These are phyloP conservation scores for Trifolium dubium DNA, from an alignment of 306 rosid genomes.

Conservation along the genomic window DNA sequence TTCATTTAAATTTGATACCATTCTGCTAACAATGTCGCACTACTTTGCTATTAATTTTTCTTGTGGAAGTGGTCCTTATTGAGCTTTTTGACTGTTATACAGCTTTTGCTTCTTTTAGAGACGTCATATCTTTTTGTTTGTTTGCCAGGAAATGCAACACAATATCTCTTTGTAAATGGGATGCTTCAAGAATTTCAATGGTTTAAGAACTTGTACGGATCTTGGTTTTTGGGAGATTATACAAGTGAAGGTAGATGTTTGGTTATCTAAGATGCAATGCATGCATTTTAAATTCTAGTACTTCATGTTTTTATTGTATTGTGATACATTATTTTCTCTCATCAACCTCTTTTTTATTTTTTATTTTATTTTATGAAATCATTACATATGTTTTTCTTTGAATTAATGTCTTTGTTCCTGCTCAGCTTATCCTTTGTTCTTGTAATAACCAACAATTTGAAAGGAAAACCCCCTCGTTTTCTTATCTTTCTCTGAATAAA, in stretches of 20 bases:
- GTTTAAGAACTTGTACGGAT: constrained; percentile 82
- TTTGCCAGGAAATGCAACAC: constrained; percentile 64
- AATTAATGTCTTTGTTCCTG: background rate
- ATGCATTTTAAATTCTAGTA: constrained; percentile 9
- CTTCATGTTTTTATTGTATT: constrained; percentile 14
- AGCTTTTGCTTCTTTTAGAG: background rate
- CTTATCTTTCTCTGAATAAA: constrained; percentile 27
- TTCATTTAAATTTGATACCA: constrained; percentile 8
- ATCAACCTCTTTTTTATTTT: too few species aligned
- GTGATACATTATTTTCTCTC: background rate
- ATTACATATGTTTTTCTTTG: constrained; percentile 4
- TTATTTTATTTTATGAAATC: constrained; percentile 1
- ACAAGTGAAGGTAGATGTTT: constrained; percentile 65
- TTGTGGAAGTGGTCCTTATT: constrained; percentile 27
- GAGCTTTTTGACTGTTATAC: constrained; percentile 21
- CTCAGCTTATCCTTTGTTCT: background rate
- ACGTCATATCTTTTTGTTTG: constrained; percentile 19
- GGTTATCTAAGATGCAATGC: constrained; percentile 20
- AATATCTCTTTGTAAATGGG: constrained; percentile 69
- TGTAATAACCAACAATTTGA: background rate
- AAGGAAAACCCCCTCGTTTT: background rate
- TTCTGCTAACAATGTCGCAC: background rate
- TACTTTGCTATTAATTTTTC: constrained; percentile 3
- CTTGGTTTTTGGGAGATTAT: constrained; percentile 96
- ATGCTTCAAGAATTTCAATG: constrained; percentile 83